Conservation (phyloP, 768 basidiomycete species). For the Suillus americanus region DNA sequence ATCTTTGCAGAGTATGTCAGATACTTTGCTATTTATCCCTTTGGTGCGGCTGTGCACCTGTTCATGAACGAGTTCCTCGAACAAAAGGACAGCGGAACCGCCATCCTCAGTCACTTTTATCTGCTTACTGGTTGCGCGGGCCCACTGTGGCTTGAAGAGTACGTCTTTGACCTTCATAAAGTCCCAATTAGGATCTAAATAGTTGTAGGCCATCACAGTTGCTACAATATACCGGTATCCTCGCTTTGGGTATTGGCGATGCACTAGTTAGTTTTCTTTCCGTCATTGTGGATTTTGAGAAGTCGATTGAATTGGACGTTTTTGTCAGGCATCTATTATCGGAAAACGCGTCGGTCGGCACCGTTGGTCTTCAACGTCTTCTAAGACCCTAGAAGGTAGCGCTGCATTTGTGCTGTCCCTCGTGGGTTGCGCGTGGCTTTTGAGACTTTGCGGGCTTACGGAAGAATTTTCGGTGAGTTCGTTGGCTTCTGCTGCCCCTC, state of each 20-base stretch:
- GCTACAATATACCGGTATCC: constrained; percentile 78
- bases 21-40: constrained; percentile 97
- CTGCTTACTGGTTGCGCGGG: constrained; percentile 93
- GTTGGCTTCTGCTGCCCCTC: constrained; percentile 7
- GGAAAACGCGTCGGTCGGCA: constrained; percentile 81
- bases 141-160: constrained; percentile 91
- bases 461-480: constrained; percentile 75
- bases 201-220: constrained; percentile 45
- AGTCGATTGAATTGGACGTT: background rate
- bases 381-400: constrained; percentile 92
- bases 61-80: constrained; percentile 99
- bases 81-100: constrained; percentile 91
- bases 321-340: constrained; percentile 82
- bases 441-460: constrained; percentile 68
- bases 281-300: no score
- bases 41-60: constrained; percentile 88
- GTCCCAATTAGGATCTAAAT: constrained; percentile 7
- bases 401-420: constrained; percentile 77
- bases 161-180: constrained; percentile 5
- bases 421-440: constrained; percentile 62
- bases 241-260: constrained; percentile 91
- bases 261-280: constrained; percentile 63
- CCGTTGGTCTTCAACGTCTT: constrained; percentile 81
- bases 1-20: constrained; percentile 97
- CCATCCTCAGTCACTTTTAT: constrained; percentile 97